Evolutionary conservation across 2,329 filamentous ascomycete genomes (phyloP), one percentile per base, ranked within the genome.

Genomic region (Acephala macrosclerotiorum): DNA sequence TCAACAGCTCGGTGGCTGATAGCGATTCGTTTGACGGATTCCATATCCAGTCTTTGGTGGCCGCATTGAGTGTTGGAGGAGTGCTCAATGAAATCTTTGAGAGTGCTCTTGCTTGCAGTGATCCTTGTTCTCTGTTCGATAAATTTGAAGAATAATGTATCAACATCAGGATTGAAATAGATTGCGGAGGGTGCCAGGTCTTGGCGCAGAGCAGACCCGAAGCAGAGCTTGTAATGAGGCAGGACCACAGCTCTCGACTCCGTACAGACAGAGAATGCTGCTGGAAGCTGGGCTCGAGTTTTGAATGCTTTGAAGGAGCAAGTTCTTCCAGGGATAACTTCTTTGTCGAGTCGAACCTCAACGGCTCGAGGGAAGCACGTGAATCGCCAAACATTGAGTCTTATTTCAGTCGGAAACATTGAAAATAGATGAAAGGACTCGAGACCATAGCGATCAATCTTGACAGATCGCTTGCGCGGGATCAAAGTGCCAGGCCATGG

Each of bases 301-400:
- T 49, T n/a, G 20, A 49, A 49, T 5, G 45, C 5, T 22, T 11
- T 25, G 20, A 49, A 49, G 20, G n/a, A 22, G 20, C 45, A 49
- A 14, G 18, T 49, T 12, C 11, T 11, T 8, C 14, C 45, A 1
- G 45, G 22, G 12, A 49, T 11, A 22, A 49, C 45, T 20, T 6
- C 4, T 22, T 49, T 25, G 20, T 7, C 20, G 20, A 22, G n/a
- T 26, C 7, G n/a, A 4, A 49, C 20, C 12, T 49, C 45, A 6
- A 49, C 45, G 5, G 14, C n/a, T 12, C 45, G 3, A 3, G 45
- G 45, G 11, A 49, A 49, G 11, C 20, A 49, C 9, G 45, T 49
- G 45, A 49, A 49, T 11, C 45, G 45, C 45, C 45, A 49, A 20
- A 49, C 20, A 26, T 49, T 49, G n/a, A 49, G 45, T 26, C 45